Percentiles rank a stretch among this genome's conserved stretches.
These are phyloP conservation scores for Aureobasidium sp. DNA, from an alignment of 2,329 filamentous ascomycete genomes.

Conservation along the genomic window DNA sequence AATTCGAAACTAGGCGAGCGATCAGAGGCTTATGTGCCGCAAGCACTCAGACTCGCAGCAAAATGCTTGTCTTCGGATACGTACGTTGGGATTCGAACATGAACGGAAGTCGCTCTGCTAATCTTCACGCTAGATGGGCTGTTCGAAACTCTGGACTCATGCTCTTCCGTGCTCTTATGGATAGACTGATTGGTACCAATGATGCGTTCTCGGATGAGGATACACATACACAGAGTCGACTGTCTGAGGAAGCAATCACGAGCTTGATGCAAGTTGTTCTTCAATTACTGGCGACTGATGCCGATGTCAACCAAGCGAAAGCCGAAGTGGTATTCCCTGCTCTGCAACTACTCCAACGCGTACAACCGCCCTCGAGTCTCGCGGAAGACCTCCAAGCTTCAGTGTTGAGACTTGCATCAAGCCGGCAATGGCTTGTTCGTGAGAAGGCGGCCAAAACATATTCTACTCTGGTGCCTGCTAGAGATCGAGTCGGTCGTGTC, in stretches of 20 bases:
- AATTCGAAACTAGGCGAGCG: slow-evolving; percentile 65
- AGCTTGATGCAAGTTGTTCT: slow-evolving; percentile 56
- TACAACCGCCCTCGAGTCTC: slow-evolving; percentile 53
- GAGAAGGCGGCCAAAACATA: slow-evolving; percentile 71
- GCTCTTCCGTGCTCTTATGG: slow-evolving; percentile 76
- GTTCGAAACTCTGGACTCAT: slow-evolving; percentile 90
- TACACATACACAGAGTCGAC: slow-evolving; percentile 38
- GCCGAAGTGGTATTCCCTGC: slow-evolving; percentile 59
- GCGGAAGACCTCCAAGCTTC: slow-evolving; percentile 47
- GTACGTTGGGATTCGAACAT: slow-evolving; percentile 34
- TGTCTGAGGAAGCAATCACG: slow-evolving; percentile 63
- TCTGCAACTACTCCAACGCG: slow-evolving; percentile 69
- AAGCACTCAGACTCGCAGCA: slow-evolving; percentile 70
- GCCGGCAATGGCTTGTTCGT: slow-evolving; percentile 68
- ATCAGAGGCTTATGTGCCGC: slow-evolving; percentile 65
- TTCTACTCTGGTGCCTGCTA: slow-evolving; percentile 24
- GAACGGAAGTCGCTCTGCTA: background rate
- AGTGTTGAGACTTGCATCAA: slow-evolving; percentile 56
- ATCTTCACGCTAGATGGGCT: slow-evolving; percentile 59
- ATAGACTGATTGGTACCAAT: slow-evolving; percentile 65
- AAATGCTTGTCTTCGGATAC: slow-evolving; percentile 69
- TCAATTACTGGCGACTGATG: slow-evolving; percentile 41
- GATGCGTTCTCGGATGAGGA: slow-evolving; percentile 54
- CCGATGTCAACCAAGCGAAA: slow-evolving; percentile 17
- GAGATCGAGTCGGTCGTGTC: slow-evolving; percentile 11